Base-by-base conservation (phyloP, 768 basidiomycete species). In the Leccinum olivaceopallidum region DNA sequence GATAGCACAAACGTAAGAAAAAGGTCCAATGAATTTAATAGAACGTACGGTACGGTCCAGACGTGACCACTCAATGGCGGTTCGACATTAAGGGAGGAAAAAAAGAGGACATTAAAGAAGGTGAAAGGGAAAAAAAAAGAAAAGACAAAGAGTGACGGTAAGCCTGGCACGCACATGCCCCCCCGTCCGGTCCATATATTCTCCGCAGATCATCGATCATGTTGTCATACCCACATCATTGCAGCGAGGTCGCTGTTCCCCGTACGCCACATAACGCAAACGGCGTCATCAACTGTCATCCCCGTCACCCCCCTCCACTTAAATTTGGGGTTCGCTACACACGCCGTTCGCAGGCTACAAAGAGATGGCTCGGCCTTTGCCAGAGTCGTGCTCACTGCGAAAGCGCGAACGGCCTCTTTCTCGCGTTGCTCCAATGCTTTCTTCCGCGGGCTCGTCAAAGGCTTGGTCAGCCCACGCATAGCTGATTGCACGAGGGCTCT, bases 311-410 rank as follows among this genome's bases (percentile, higher is more conserved):
- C 53, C 55, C 26, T 28, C 26, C 62, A 64, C 60, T 56, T 57
- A 48, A 52, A 65, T 53, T 61, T 63, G 63, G 72, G 75, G 67
- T 67, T 55, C 66, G 14, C 36, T 26, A 44, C 62, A 72, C 73
- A 73, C 60, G 73, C 70, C 63, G 60, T 61, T 57, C 53, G 63
- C 65, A 65, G 71, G 69, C 82, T 83, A 92, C 85, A 92, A 83
- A 63, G 92, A 94, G 69, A 93, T 90, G 60, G 92, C 90, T 64
- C 92, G 87, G 60, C 90, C 89, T 76, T 81, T 84, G 69, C 87
- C 85, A 73, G 82, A 74, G 60, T 83, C 84, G 72, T 79, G 84
- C 73, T 79, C 79, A 72, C 81, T 82, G 71, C 88, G 85, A 71
- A 86, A 77, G 61, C 80, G 77, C 57, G 85, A 80, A 62, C 88